Evolutionary conservation across 2,329 filamentous ascomycete genomes (phyloP).

Genomic region (Diatrype stigma): DNA sequence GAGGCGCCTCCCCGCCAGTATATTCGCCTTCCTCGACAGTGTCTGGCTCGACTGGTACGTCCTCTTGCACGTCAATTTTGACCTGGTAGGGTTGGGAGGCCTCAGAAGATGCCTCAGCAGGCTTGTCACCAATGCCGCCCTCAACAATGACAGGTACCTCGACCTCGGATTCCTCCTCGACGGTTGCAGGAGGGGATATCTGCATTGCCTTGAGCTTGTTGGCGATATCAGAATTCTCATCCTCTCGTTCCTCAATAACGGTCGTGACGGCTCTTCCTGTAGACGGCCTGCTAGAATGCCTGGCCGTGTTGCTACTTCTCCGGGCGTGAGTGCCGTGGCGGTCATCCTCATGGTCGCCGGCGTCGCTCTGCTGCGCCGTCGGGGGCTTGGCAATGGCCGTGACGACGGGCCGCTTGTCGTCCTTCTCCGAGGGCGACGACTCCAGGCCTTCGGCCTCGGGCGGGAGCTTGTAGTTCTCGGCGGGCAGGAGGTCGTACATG

Average conservation of each 20-base stretch:
- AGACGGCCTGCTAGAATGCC: constrained; percentile 78
- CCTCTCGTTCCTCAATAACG: constrained; percentile 78
- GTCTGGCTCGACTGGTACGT: constrained; percentile 15
- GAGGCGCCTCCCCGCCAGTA: constrained; percentile 12
- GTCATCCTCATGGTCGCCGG: constrained; percentile 42
- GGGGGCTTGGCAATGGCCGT: constrained; percentile 29
- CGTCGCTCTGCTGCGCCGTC: constrained; percentile 20
- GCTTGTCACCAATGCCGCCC: constrained; percentile 26
- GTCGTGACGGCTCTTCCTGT: constrained; percentile 75
- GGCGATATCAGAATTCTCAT: constrained; percentile 51
- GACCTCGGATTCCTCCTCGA: constrained; percentile 46
- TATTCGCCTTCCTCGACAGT: constrained; percentile 9
- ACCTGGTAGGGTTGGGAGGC: constrained; percentile 10
- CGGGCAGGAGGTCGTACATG: constrained; percentile 79
- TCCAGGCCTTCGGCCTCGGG: constrained; percentile 87
- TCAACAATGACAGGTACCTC: constrained; percentile 38
- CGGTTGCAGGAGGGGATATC: constrained; percentile 51
- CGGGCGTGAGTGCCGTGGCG: constrained; percentile 44
- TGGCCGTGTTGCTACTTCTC: constrained; percentile 66
- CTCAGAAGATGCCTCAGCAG: constrained; percentile 13
- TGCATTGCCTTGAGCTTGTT: constrained; percentile 43
- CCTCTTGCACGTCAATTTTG: constrained; percentile 16
- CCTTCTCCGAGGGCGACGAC: constrained; percentile 35
- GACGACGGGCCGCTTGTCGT: constrained; percentile 34
- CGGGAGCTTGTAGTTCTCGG: constrained; percentile 94